Base-by-base conservation (phyloP, 768 basidiomycete species). In the Trametes meyenii region DNA sequence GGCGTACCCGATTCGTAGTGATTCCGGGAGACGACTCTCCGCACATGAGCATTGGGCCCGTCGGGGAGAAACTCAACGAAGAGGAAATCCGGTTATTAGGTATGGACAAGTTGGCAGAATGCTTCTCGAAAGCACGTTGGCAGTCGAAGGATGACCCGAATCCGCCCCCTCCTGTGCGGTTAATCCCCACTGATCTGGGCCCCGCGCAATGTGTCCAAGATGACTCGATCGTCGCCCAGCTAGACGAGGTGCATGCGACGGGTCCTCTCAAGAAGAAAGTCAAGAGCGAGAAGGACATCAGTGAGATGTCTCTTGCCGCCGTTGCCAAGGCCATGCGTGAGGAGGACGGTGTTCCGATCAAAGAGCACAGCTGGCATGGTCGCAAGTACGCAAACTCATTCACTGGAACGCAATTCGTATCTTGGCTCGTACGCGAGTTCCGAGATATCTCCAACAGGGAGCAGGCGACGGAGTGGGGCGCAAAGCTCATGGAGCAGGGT, bases 1-100 rank as follows among this genome's bases (percentile, higher is more conserved):
- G 96, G 93, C 83, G 96, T 13, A 98, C 95, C 0, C 82, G 96
- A 21, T 97, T 97, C 72, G 82, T 98, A 24, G 86, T 99, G 19
- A 90, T 99, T 29, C 96, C 96, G 0, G 88, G 93, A 0, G 79
- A 83, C 14, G 89, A 92, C 39, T 81, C 85, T 61, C 93, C 83
- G 3, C 75, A 79, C 36, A 71, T 80, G 1, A 81, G 76, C 45
- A 75, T 78, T 13, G 85, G 87, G 0, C 81, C 89, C 0, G 81
- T 82, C 1, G 90, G 88, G 1, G 94, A 96, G 71, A 80, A 79
- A 55, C 80, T 96, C 50, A 85, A 87, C 66, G 92, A 94, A 33
- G 92, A 95, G 72, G 95, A 96, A 73, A 87, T 89, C 16, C 88
- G 92, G 16, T 81, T 97, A 23, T 77, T 92, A 42, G 97, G 97